Base-by-base conservation (phyloP, 345 rosid species). In the Angophora floribunda region DNA sequence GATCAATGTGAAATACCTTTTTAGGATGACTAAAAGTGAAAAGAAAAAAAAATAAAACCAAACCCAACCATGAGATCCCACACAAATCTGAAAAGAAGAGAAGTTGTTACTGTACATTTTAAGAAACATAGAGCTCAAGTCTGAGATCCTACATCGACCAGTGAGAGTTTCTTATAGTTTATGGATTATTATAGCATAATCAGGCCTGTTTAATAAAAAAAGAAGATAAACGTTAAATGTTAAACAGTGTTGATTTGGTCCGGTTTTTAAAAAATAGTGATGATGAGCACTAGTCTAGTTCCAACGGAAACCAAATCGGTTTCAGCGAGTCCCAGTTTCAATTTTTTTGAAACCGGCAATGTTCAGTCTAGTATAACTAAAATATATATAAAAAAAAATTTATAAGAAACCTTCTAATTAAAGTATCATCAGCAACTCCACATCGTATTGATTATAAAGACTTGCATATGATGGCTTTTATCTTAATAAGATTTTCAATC, bases 231-330 rank as follows among this genome's bases (percentile, higher is more conserved):
- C 26, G 1, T 59, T 59, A 26, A 59, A 12, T 59, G 15, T 59
- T 59, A 14, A 59, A 26, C 5, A 59, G 32, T 59, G 67, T 0
- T 4, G 7, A 14, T 55, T 22, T 55, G 61, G 28, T 9, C 0
- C 8, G 13, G 5, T 55, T 55, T 28, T 12, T 5, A 55, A 55
- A 5, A 22, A 2, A 22, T 22, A 55, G 61, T 8, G 61, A 12
- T 55, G 28, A 12, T 55, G 28, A 0, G 28, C 28, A 55, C 24
- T 22, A 6, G 61, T 55, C 61, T 5, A 21, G 24, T 55, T 22
- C 6, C 61, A 55, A 55, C 0, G 0, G 13, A 28, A 55, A 55
- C 61, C 1, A 22, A 1, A 55, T 11, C 12, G 13, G 13, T 22
- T 55, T 55, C 28, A 21, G 22, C 6, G 0, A 55, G 41, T 36